Base-by-base conservation (phyloP, 2,329 filamentous ascomycete species). In the Microthyrium microscopicum region DNA sequence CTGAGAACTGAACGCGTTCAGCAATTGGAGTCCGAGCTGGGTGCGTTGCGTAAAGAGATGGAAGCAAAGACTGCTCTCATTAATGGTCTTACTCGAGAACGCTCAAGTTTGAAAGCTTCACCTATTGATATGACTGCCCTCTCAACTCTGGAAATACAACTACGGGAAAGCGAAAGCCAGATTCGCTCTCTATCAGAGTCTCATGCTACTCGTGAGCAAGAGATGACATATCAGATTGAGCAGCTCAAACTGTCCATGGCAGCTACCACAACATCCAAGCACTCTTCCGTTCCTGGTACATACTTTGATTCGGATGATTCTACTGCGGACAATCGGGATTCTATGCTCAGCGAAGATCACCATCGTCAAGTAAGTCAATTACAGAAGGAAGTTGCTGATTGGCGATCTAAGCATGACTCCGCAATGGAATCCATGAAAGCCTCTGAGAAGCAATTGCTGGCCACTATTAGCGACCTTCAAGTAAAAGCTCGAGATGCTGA, bases 1-100 rank as follows among this genome's bases (percentile, higher is more conserved):
- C 67, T 67, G 7, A 74, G 85, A 26, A 85, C 85, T 25, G 85
- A 95, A 52, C 75, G 85, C 19, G 85, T 94, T 34, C 81, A 91
- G 48, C 76, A 85, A 46, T 64, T 98, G 11, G 89, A 98, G 54
- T 73, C 74, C 5, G 87, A 93, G 44, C 70, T 94, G 36, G 64
- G 74, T 18, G 75, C 73, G 4, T 72, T 84, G 16, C 89, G 82
- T 61, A 93, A 84, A 60, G 89, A 98, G 54, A 92, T 95, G 77
- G 89, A 98, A 50, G 76, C 71, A 41, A 98, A 98, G 68, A 84
- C 87, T 64, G 81, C 82, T 20, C 85, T 98, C 49, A 95, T 98
- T 45, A 82, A 83, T 20, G 89, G 89, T 5, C 64, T 98, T 41
- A 92, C 89, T 3, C 77, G 89, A 34, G 91, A 98, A 55, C 69